Percentiles rank a stretch among this genome's conserved stretches.
These are phyloP conservation scores for Entomortierella chlamydospora DNA, from an alignment of 192 early-diverging fungal genomes.

Conservation along the genomic window DNA sequence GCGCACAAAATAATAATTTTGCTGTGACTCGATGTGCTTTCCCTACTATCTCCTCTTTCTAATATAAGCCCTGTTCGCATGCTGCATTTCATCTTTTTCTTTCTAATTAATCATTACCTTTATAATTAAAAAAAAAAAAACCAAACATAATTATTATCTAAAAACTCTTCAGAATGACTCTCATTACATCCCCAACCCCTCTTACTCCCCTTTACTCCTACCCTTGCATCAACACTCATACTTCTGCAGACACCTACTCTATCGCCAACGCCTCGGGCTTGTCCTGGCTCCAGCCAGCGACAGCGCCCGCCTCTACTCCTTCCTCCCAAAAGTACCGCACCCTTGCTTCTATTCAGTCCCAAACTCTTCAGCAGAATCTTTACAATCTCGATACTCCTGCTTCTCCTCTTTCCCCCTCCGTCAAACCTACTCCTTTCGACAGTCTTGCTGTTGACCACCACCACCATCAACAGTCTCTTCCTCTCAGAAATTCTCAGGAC, in stretches of 20 bases:
- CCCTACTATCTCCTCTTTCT: not conserved
- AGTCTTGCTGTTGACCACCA: conserved; percentile 1
- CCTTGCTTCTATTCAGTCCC: conserved; percentile 39
- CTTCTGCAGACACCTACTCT: conserved; percentile 15
- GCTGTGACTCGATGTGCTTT: not conserved
- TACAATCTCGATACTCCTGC: not conserved
- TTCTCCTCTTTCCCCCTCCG: conserved; percentile 15
- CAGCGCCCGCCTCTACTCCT: conserved; percentile 10
- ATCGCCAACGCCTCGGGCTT: conserved; percentile 17
- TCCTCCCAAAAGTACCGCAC: conserved; percentile 49
- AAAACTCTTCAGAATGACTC: conserved; percentile 35
- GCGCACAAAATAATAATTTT: too few relatives aligned
- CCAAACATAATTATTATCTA: conserved; percentile 4
- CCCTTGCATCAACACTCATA: not conserved
- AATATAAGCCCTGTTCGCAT: not conserved
- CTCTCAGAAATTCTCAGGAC: not conserved
- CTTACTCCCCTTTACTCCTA: conserved; percentile 15
- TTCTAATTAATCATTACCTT: not conserved
- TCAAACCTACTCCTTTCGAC: conserved; percentile 32
- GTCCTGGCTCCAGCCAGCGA: conserved; percentile 54
- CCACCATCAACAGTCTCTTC: not conserved
- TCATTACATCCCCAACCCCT: conserved; percentile 25
- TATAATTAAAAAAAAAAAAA: not conserved
- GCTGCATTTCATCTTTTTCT: not conserved
- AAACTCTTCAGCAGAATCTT: conserved; percentile 18